phyloP scores from a whole-genome alignment of 1,284 basidiomycete genomes.

The Cryptococcus sp. region DNA sequence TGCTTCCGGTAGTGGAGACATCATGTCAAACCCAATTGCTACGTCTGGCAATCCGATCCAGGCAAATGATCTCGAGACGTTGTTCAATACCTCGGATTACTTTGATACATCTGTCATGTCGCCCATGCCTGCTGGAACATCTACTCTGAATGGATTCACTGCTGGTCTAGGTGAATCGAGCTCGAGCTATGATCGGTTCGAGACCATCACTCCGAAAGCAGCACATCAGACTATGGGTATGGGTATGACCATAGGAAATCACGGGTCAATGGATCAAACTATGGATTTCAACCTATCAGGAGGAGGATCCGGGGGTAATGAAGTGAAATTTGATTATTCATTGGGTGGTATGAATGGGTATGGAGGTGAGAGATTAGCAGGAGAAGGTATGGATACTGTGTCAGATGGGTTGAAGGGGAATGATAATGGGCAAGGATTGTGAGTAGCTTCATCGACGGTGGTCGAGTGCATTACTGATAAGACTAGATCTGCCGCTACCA shows the following conservation, averaged over 20 bases:
- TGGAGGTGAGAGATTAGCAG: constrained; percentile 25
- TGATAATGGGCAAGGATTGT: constrained; percentile 23
- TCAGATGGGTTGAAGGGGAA: constrained; percentile 31
- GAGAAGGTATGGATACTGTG: constrained; percentile 33
- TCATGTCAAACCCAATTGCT: constrained; percentile 22
- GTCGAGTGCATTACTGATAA: background rate
- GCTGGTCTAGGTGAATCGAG: constrained; percentile 23
- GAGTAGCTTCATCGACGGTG: no score
- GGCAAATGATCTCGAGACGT: constrained; percentile 31
- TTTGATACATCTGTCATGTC: constrained; percentile 32
- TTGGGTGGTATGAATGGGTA: constrained; percentile 12
- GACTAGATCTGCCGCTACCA: constrained; percentile 43
- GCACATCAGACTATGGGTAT: background rate
- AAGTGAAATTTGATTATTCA: constrained; percentile 22
- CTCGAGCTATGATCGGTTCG: constrained; percentile 28
- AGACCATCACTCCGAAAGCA: constrained; percentile 20
- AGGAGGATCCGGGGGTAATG: no score
- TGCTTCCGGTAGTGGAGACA: constrained; percentile 16
- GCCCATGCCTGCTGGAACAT: background rate
- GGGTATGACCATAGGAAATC: background rate
- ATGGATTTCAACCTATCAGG: background rate
- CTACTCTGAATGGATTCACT: background rate
- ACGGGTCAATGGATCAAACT: background rate
- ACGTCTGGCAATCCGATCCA: constrained; percentile 8
- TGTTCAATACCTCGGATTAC: constrained; percentile 45